Base-by-base conservation (phyloP, 2,329 filamentous ascomycete genomes). In the Nakataea oryzae region DNA sequence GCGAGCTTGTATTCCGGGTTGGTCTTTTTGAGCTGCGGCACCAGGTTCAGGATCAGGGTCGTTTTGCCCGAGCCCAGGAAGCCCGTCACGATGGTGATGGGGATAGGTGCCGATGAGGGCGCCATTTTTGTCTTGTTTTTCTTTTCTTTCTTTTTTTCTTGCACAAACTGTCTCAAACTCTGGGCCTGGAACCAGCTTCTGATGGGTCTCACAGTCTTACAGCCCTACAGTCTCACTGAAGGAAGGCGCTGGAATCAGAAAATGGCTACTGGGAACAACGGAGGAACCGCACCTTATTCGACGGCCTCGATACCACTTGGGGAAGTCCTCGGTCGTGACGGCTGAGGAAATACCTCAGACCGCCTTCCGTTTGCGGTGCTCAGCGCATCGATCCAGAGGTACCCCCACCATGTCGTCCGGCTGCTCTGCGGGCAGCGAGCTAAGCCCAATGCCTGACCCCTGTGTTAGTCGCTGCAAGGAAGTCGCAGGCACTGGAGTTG, bases 51-150 rank as follows among this genome's bases (percentile, higher is more conserved):
- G 66, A 99, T 92, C 63, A 99, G 82, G 2, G 95, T 97, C 1
- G 95, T 99, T 78, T 97, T 97, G 63, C 95, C 95, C 11, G 91
- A 93, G 71, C 95, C 95, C 21, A 97, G 85, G 76, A 97, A 99
- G 72, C 95, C 95, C 6, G 95, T 99, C 61, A 99, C 81, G 71
- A 99, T 96, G 58, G 93, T 97, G 73, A 97, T 89, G 5, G 93
- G 92, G 67, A 92, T 95, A 26, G 47, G 59, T 88, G 86, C 14
- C 11, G 41, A n/a, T 11, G 58, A 21, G 7, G 57, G 30, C 8
- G 26, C 58, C 58, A 59, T 59, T 41, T 54, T 54, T 54, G 41
- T 9, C 11, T 9, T 47, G 41, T 9, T 30, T 59, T 59, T 32
- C 14, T 13, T 3, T 9, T 13, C 14, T 8, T 17, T 29, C 5